phyloP scores from a whole-genome alignment of 805 yeast species.

The Ogataea henricii region DNA sequence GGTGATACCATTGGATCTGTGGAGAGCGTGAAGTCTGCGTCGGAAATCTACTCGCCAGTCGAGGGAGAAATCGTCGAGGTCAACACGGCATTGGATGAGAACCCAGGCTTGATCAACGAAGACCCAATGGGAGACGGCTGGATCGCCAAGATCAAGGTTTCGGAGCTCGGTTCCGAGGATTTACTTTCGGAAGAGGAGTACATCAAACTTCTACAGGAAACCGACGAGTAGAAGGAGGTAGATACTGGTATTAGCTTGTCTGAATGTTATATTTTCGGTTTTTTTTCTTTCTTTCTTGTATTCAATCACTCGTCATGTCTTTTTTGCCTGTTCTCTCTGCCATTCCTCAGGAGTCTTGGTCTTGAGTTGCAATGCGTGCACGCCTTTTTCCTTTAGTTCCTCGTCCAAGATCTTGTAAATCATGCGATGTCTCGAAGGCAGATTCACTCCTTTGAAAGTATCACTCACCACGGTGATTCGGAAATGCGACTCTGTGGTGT shows the following conservation, averaged over 20 bases:
- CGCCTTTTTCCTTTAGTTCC: slow-evolving; percentile 68
- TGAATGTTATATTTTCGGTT: too few species aligned
- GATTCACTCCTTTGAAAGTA: slow-evolving; percentile 60
- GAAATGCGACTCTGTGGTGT: slow-evolving; percentile 81
- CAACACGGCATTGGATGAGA: slow-evolving; percentile 63
- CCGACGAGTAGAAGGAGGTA: slow-evolving; percentile 34
- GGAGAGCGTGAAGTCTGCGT: slow-evolving; percentile 91
- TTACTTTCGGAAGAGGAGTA: slow-evolving; percentile 59
- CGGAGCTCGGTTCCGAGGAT: slow-evolving; percentile 41
- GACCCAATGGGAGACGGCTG: slow-evolving; percentile 96
- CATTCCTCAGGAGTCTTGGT: slow-evolving; percentile 73
- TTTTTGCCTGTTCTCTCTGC: slow-evolving; percentile 22
- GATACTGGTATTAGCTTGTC: too few species aligned
- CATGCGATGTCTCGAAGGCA: slow-evolving; percentile 77
- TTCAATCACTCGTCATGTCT: neutral
- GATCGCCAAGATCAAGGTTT: slow-evolving; percentile 76
- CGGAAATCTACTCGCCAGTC: slow-evolving; percentile 89
- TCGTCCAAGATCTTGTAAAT: slow-evolving; percentile 69
- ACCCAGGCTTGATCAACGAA: slow-evolving; percentile 76
- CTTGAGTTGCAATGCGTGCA: slow-evolving; percentile 86
- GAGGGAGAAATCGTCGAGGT: slow-evolving; percentile 72
- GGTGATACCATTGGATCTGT: slow-evolving; percentile 92
- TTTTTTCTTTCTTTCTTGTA: too few species aligned
- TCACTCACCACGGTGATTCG: slow-evolving; percentile 72
- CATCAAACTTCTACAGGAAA: slow-evolving; percentile 57